Evolutionary conservation across 352 stramenopile genomes (phyloP).

Genomic region (Globisporangium acanthophoron): DNA sequence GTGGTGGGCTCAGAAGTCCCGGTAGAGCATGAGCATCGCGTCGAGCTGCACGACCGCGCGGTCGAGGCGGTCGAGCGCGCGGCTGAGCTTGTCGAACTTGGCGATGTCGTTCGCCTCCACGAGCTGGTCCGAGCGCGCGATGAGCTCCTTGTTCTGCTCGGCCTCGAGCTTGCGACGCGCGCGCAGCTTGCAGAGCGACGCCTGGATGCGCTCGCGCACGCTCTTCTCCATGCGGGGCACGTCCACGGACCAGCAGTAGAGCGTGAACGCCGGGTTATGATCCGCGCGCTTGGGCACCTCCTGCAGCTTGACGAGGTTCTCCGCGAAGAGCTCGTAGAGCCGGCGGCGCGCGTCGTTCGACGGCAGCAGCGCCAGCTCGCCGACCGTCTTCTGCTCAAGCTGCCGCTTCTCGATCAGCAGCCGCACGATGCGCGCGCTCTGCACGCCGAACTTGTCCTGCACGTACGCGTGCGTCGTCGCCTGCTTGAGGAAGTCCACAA

Average conservation of each 20-base stretch:
- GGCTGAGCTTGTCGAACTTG: slow-evolving; percentile 85
- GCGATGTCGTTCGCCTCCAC: slow-evolving; percentile 81
- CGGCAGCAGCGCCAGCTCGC: slow-evolving; percentile 75
- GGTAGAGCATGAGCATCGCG: slow-evolving; percentile 86
- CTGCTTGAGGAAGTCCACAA: slow-evolving; percentile 71
- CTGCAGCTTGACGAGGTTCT: slow-evolving; percentile 76
- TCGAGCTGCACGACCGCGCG: slow-evolving; percentile 79
- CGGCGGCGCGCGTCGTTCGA: slow-evolving; percentile 76
- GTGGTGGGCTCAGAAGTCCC: slow-evolving; percentile 53
- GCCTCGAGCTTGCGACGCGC: slow-evolving; percentile 67
- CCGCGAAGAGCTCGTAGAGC: slow-evolving; percentile 75
- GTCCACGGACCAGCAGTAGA: slow-evolving; percentile 86
- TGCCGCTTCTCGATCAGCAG: slow-evolving; percentile 84
- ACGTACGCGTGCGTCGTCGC: slow-evolving; percentile 79
- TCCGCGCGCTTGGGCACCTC: slow-evolving; percentile 86
- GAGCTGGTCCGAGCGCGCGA: slow-evolving; percentile 81
- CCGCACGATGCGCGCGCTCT: slow-evolving; percentile 79
- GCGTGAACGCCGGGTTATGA: slow-evolving; percentile 85
- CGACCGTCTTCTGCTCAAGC: slow-evolving; percentile 83
- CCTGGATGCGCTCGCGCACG: slow-evolving; percentile 61
- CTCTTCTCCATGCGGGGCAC: slow-evolving; percentile 53
- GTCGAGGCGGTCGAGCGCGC: slow-evolving; percentile 78
- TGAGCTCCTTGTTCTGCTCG: slow-evolving; percentile 86
- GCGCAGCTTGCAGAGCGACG: slow-evolving; percentile 67
- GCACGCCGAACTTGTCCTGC: slow-evolving; percentile 73